Evolutionary conservation across 352 stramenopile species (phyloP), one percentile per base, ranked within the genome.

Genomic region (Aphanomyces invadans): DNA sequence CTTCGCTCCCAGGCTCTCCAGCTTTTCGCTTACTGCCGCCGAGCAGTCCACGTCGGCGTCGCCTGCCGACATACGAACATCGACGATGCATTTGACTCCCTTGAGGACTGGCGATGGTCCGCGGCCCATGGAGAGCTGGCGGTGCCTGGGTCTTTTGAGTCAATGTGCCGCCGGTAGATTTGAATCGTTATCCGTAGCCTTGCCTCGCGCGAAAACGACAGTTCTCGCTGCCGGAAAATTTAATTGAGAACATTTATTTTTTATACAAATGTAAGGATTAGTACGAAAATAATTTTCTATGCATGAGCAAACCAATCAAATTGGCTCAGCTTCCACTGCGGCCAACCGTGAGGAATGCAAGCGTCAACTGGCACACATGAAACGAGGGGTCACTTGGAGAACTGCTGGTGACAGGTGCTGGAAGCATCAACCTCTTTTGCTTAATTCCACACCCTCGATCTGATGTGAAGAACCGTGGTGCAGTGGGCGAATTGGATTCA

Each of bases 11-110:
- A 93, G 69, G 46, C 83, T 72, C 2, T 71, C 59, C 44, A 93
- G 71, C 55, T 93, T 93, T 38, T 72, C 59, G 0, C 82, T 79
- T 2, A 91, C 79, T 12, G 87, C 81, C 61, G 81, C 75, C 46
- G 80, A 90, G 74, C 85, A 93, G 69, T 93, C 80, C 70, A 93
- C 90, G 69, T 87, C 77, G 5, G 73, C 78, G 49, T 90, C 80
- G 0, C 70, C 69, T 1, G 81, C 82, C 2, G 36, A 51, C 12
- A 91, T 73, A 19, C 77, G 79, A 29, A 93, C 85, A 69, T 93
- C 83, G 32, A 93, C 85, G 69, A 93, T 78, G 17, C 79, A 81
- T 45, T 79, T 79, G 15, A 93, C 74, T 42, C 79, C 79, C 3
- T 61, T 62, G 4, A 78, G 69, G 38, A 75, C 66, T 63, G 55